Evolutionary conservation across 345 rosid genomes (phyloP), one percentile per base, ranked within the genome.

Genomic region (Kernera saxatilis): DNA sequence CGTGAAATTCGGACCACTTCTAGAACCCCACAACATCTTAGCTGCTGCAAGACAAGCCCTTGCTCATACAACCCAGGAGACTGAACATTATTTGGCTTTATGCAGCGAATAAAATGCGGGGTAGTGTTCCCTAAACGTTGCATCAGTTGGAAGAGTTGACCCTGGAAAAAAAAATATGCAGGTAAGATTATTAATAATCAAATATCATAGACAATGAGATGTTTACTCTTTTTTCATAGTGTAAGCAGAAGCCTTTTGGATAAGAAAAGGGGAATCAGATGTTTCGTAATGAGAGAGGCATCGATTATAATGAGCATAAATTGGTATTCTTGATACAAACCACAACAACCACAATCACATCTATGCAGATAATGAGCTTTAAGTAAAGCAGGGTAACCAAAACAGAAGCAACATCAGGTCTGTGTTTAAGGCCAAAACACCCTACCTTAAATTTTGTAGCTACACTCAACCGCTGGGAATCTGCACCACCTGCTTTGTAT

Each of bases 1-100:
- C 99, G 85, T 29, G 99, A 94, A 64, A 94, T 91, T 26, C 99
- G 93, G 77, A 94, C 99, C 17, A 94, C 99, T 82, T 94, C 99
- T 14, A 94, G 82, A 77, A 94, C 98, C 46, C 99, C 99, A 66
- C 99, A 94, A 70, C 99, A 94, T 81, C 96, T 83, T 79, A 94
- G 77, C 83, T 89, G 99, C 84, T 94, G 99, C 77, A 94, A 71
- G 53, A 91, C 89, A 44, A 94, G 93, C 41, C 89, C 89, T 84
- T 94, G 99, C 65, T 89, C 92, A 30, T 94, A 91, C 69, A 81
- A 67, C 78, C 97, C 85, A 59, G 98, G 95, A 70, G 99, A 89
- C 56, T 89, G 99, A n/a, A 67, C 54, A 62, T 86, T 88, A 86
- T 94, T 94, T 70, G 98, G 92, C 82, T 94, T 94, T 80, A 94